Conservation (phyloP, 2,329 filamentous ascomycete species). For the Waltergamsia citrina region DNA sequence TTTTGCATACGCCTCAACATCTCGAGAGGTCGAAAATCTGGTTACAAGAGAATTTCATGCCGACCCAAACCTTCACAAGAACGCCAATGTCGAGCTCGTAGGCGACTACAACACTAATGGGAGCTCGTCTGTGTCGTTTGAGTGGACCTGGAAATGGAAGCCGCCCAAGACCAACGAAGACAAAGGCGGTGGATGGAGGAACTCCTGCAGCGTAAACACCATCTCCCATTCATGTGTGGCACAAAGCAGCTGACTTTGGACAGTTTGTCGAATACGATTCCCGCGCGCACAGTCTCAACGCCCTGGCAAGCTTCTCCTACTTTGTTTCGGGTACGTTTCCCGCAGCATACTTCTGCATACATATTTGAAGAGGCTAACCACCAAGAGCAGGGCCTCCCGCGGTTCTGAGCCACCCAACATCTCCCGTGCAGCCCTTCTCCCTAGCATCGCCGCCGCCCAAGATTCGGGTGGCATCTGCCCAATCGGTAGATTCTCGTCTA, state of each 20-base stretch:
- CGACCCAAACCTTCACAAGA: conserved; percentile 95
- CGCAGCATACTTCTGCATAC: neutral
- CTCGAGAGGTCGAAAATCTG: conserved; percentile 83
- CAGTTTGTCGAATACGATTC: conserved; percentile 96
- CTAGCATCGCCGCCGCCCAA: conserved; percentile 66
- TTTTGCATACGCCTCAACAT: conserved; percentile 80
- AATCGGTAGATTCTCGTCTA: conserved; percentile 76
- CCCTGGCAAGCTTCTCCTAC: conserved; percentile 86
- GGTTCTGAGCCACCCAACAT: conserved; percentile 47
- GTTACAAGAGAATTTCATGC: conserved; percentile 94
- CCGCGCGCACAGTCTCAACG: conserved; percentile 78
- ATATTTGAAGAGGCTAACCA: neutral
- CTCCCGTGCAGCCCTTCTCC: conserved; percentile 64
- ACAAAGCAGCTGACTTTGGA: conserved; percentile 12
- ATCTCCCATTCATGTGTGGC: neutral
- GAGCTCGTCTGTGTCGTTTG: conserved; percentile 75
- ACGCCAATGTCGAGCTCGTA: conserved; percentile 90
- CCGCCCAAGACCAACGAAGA: conserved; percentile 77
- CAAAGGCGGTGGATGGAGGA: conserved; percentile 85
- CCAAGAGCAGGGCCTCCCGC: conserved; percentile 30
- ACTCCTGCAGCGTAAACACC: conserved; percentile 71
- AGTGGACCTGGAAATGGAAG: conserved; percentile 97
- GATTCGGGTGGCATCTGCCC: conserved; percentile 74
- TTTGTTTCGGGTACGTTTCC: conserved; percentile 70
- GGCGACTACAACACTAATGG: conserved; percentile 83